Conservation (phyloP, 2,329 filamentous ascomycete genomes). For the Sarocladium kiliense region DNA sequence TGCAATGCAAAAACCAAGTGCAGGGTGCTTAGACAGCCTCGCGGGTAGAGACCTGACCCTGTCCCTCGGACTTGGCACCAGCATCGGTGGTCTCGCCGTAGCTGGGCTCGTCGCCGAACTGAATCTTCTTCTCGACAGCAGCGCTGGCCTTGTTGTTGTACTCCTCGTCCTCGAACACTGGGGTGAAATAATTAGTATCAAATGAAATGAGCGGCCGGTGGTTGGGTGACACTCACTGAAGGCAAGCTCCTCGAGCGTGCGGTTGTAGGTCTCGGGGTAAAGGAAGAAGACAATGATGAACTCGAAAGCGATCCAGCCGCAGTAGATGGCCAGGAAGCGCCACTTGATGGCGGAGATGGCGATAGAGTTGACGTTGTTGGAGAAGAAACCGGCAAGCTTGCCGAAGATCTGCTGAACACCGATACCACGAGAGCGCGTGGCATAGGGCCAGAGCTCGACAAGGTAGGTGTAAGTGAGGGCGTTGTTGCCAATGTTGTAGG, state of each 20-base stretch:
- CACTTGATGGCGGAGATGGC: constrained; percentile 26
- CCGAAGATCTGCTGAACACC: constrained; percentile 52
- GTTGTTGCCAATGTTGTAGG: constrained; percentile 58
- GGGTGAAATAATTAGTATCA: constrained; percentile 12
- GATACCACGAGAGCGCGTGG: constrained; percentile 52
- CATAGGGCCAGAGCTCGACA: constrained; percentile 55
- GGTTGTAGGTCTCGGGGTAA: constrained; percentile 72
- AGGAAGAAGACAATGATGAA: constrained; percentile 63
- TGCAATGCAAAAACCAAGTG: background rate
- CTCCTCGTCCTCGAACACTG: constrained; percentile 35
- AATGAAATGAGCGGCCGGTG: background rate
- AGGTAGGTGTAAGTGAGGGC: constrained; percentile 54
- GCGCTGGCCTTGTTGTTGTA: constrained; percentile 31
- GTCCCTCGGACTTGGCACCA: constrained; percentile 6
- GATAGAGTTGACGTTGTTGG: constrained; percentile 39
- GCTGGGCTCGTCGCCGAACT: constrained; percentile 15
- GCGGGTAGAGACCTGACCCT: constrained; percentile 3
- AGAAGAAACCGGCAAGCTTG: constrained; percentile 33
- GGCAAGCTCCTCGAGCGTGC: constrained; percentile 65
- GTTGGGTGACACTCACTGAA: constrained; percentile 28
- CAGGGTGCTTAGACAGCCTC: constrained; percentile 7
- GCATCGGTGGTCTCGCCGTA: constrained; percentile 9
- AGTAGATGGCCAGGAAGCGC: constrained; percentile 18
- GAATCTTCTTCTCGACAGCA: constrained; percentile 33
- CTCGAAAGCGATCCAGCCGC: constrained; percentile 22